Base-by-base conservation (phyloP, 345 rosid genomes). In the Fremontodendron californicum region DNA sequence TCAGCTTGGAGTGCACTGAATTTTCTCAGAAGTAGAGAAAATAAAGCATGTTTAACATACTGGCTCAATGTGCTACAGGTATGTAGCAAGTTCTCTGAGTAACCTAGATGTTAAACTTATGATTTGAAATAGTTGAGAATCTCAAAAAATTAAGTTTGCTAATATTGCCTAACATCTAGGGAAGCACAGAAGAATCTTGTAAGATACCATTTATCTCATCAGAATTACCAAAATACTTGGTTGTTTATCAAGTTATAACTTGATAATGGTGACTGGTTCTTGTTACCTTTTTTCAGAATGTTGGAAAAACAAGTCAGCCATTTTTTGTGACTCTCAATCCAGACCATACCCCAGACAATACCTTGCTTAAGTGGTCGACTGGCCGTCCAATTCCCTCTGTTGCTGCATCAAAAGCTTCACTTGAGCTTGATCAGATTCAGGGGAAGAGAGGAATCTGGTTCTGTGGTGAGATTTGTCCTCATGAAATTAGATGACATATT, bases 11-110 rank as follows among this genome's bases (percentile, higher is more conserved):
- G 98, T 80, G 89, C 98, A 0, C 89, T 97, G 97, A 94, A 94
- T 78, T 94, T 94, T 86, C 86, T 93, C 10, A 94, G 92, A 35
- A 89, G 86, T 72, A 80, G 82, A 0, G 85, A 88, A 42, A 83
- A 80, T 27, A 89, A 88, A 87, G 92, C 89, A 2, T 90, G 93
- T 76, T 77, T 93, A 74, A 94, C 98, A 33, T 94, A 94, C 84
- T 94, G 98, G 97, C 95, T 94, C 68, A 88, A 94, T 81, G 85
- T 85, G 76, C 94, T 94, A 75, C 97, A 94, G 97, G 98, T 94
- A 67, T 52, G 84, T 39, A 27, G 19, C 55, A 35, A 68, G 19
- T 68, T 33, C 10, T 51, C 48, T 75, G 49, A 60, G 37, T 45
- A 60, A n/a, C n/a, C 65, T 29, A 60, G 37, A 45, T 23, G 3